phyloP scores from a whole-genome alignment of 192 early-diverging fungal species.

The Entomortierella beljakovae region DNA sequence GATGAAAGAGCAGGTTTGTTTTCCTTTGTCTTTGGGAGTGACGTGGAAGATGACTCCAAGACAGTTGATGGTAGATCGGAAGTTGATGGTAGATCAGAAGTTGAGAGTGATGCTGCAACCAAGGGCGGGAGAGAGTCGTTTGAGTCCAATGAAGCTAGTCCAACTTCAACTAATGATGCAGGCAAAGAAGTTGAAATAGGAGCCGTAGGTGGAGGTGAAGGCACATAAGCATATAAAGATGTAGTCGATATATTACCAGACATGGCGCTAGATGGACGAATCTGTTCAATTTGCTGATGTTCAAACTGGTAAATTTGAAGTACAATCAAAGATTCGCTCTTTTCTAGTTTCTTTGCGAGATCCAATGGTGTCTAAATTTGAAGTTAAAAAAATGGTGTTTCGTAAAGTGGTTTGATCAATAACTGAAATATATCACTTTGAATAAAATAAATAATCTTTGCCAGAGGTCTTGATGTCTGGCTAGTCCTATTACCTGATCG shows the following conservation, averaged over 20 bases:
- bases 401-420: background rate
- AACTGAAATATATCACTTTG: background rate
- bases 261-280: constrained; percentile 43
- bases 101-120: constrained; percentile 21
- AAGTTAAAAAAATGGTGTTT: background rate
- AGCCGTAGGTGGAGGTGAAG: constrained; percentile 33
- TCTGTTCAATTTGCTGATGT: constrained; percentile 51
- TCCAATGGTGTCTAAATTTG: constrained; percentile 61
- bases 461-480: no score
- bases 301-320: constrained; percentile 59
- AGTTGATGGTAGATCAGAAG: constrained; percentile 9
- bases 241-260: constrained; percentile 42
- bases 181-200: constrained; percentile 31
- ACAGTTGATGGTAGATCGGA: constrained; percentile 9
- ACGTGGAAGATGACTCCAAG: background rate
- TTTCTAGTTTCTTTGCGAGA: constrained; percentile 63
- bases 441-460: no score
- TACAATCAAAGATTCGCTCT: constrained; percentile 65
- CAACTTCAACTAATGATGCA: constrained; percentile 33
- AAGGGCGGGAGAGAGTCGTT: constrained; percentile 31
- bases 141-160: constrained; percentile 21
- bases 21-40: constrained; percentile 16
- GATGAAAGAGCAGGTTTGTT: constrained; percentile 29
- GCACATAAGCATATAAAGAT: constrained; percentile 32
- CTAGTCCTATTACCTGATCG: constrained; percentile 59